Evolutionary conservation across 2,329 filamentous ascomycete species (phyloP).

Genomic region (Fusarium circinatum): DNA sequence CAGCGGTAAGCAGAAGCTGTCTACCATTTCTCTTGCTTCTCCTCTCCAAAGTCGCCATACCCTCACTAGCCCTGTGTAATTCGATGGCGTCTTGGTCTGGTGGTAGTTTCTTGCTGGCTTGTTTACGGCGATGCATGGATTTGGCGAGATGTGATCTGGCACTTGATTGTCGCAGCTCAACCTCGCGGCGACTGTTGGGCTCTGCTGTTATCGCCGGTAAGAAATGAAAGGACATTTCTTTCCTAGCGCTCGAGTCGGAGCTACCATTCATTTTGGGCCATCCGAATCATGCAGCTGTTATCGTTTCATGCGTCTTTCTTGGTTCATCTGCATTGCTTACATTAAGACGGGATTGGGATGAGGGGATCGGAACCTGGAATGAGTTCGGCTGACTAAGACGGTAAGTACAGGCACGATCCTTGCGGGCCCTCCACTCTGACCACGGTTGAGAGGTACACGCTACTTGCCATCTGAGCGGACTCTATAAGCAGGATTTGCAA

Average conservation of each 20-base stretch:
- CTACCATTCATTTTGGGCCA: background rate
- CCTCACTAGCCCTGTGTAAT: fast-evolving
- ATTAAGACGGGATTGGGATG: background rate
- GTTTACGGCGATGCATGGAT: background rate
- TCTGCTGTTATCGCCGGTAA: background rate
- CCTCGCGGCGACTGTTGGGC: background rate
- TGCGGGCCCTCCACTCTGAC: fast-evolving
- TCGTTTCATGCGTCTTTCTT: fast-evolving
- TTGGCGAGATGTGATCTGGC: constrained; percentile 9
- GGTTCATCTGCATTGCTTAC: background rate
- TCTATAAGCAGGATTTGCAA: background rate
- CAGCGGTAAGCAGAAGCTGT: background rate
- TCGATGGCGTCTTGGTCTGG: no score
- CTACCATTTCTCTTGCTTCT: background rate
- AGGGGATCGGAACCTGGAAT: background rate
- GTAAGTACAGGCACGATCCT: background rate
- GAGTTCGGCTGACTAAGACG: background rate
- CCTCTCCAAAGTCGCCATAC: fast-evolving
- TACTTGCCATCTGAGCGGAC: background rate
- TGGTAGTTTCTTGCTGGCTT: fast-evolving
- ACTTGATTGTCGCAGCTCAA: constrained; percentile 11
- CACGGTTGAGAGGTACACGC: fast-evolving
- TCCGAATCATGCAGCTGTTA: fast-evolving
- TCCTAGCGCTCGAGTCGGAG: fast-evolving
- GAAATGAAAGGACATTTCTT: background rate